Conservation (phyloP, 495 filamentous ascomycete genomes). For the Penicillium nucicola region DNA sequence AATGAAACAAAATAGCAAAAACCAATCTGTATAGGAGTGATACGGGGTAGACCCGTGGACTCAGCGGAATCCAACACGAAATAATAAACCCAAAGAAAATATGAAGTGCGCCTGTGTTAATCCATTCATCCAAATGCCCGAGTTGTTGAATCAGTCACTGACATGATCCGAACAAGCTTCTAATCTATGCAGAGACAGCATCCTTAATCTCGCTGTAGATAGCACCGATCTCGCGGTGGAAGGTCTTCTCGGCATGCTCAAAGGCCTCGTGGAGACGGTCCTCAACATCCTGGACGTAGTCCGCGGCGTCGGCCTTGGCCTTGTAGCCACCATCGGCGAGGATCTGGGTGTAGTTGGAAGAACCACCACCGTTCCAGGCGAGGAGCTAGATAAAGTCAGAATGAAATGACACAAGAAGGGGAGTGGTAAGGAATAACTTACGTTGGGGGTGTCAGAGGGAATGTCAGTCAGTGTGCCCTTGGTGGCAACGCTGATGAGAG, state of each 20-base stretch:
- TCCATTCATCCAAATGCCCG: constrained; percentile 31
- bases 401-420: not conserved
- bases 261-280: constrained; percentile 31
- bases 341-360: constrained; percentile 84
- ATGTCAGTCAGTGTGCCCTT: constrained; percentile 76
- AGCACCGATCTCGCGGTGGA: constrained; percentile 37
- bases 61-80: constrained; percentile 13
- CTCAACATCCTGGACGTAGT: constrained; percentile 13
- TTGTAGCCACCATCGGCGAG: constrained; percentile 59
- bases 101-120: constrained; percentile 32
- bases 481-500: constrained; percentile 81
- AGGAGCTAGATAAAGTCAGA: constrained; percentile 64
- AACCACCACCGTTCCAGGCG: constrained; percentile 98
- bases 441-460: constrained; percentile 76
- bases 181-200: constrained; percentile 38
- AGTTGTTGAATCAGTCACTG: constrained; percentile 17
- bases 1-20: constrained; percentile 15
- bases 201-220: constrained; percentile 49
- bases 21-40: constrained; percentile 17
- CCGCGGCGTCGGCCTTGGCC: constrained; percentile 15
- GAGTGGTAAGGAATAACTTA: constrained; percentile 35
- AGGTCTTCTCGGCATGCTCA: constrained; percentile 35
- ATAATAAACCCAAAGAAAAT: constrained; percentile 23
- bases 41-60: constrained; percentile 12
- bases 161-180: constrained; percentile 13